Conservation (phyloP, 257 asterid species). For the Przewalskia tangutica region DNA sequence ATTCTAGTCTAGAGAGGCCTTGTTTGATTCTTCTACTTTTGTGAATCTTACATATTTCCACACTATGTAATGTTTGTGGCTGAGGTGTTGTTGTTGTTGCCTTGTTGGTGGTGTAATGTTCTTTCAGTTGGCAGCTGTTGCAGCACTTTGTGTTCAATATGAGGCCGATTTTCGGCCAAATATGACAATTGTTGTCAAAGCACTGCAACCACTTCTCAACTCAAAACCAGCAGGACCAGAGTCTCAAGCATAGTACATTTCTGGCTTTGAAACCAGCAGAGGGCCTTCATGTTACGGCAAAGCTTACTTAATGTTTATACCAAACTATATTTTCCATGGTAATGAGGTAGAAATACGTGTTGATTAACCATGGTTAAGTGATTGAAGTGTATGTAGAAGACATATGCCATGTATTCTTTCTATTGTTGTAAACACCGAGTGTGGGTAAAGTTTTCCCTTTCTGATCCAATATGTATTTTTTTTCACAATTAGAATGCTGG, state of each 20-base stretch:
- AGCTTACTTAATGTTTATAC: background rate
- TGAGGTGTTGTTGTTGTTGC: background rate
- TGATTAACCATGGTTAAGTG: background rate
- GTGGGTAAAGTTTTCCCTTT: background rate
- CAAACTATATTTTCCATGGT: background rate
- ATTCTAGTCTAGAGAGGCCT: background rate
- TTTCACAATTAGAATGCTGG: background rate
- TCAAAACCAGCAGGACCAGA: conserved; percentile 49
- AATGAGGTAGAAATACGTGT: background rate
- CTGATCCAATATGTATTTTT: background rate
- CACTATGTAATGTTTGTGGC: background rate
- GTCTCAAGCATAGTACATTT: background rate
- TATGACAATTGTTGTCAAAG: conserved; percentile 93
- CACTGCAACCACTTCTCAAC: conserved; percentile 86
- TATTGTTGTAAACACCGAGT: background rate
- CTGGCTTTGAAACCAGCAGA: background rate
- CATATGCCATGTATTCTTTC: background rate
- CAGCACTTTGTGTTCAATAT: conserved; percentile 92
- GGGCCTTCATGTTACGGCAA: background rate
- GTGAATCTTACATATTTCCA: background rate
- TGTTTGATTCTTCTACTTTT: background rate
- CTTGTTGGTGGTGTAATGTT: background rate
- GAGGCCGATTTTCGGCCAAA: conserved; percentile 90
- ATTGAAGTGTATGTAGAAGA: background rate
- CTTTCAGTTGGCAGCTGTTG: conserved; percentile 85